Base-by-base conservation (phyloP, 768 basidiomycete genomes). In the Candolleomyces efflorescens region DNA sequence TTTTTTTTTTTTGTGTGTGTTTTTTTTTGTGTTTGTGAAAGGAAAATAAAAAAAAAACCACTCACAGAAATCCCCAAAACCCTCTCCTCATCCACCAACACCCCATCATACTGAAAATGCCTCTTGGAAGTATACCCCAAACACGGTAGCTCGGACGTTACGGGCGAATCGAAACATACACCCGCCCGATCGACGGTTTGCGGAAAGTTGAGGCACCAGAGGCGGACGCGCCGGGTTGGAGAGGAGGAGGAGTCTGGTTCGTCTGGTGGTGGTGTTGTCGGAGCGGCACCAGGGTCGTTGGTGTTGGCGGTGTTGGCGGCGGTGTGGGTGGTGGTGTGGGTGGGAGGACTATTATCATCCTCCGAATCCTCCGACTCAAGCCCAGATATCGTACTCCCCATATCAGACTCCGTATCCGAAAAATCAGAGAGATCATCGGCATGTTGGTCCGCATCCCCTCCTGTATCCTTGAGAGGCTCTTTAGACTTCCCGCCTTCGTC, bases 31-130 rank as follows among this genome's bases (percentile, higher is more conserved):
- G n/a, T n/a, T n/a, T n/a, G n/a, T n/a, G n/a, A n/a, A n/a, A n/a
- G n/a, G n/a, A n/a, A n/a, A n/a, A n/a, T n/a, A n/a, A 24, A 7
- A 26, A 26, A 20, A 4, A 32, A 51, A 32, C 12, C 5, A 69
- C 73, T 37, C 58, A 75, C 73, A 52, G 58, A 60, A 23, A 75
- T 61, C 7, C 74, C 75, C 36, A 78, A 48, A 7, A 78, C 60
- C 61, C 75, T 68, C 57, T 77, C 72, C 60, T 78, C 77, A 38
- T 78, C 77, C 65, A 78, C 65, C 46, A 78, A 59, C 18, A 76
- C 62, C 2, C 73, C 74, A 46, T 70, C 63, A 57, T 67, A 77
- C 0, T 45, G 23, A 24, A 62, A 65, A 11, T 26, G 7, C 4
- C 47, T 26, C 10, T 54, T 52, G 1, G 62, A 57, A 5, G 60